Percentiles rank a stretch among this genome's conserved stretches.
These are phyloP conservation scores for Xylaria sp. DNA, from an alignment of 2,329 filamentous ascomycete species.

Conservation along the genomic window DNA sequence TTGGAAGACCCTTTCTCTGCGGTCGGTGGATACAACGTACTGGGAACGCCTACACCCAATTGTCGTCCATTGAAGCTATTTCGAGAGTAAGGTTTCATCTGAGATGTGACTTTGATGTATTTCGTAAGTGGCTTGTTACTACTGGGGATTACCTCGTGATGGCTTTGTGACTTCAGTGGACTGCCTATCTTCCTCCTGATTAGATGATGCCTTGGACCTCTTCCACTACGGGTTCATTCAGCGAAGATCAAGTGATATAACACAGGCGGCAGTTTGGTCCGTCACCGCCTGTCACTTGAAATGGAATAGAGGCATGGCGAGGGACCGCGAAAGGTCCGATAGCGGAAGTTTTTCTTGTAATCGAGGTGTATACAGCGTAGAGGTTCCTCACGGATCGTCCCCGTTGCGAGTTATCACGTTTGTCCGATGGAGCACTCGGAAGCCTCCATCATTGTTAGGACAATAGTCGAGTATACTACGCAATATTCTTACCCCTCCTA, in stretches of 20 bases:
- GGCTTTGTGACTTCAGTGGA: neutral
- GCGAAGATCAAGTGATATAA: neutral
- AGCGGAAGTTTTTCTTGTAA: neutral
- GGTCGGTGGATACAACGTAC: neutral
- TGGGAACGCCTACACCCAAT: neutral
- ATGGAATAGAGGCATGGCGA: neutral
- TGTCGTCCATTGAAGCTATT: neutral
- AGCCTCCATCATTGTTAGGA: neutral
- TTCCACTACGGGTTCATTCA: neutral
- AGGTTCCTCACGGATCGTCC: neutral
- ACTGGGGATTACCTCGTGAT: neutral
- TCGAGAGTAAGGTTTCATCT: slow-evolving; percentile 12
- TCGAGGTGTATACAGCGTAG: neutral
- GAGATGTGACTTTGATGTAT: neutral
- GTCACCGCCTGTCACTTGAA: neutral
- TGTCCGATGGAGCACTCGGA: neutral
- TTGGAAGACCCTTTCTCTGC: neutral
- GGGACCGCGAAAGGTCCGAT: neutral
- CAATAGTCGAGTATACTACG: no score
- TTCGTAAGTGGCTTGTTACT: neutral
- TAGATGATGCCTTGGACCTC: neutral
- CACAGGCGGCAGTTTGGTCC: neutral
- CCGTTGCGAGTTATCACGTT: neutral
- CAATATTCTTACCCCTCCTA: neutral
- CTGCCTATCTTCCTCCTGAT: neutral